Evolutionary conservation across 129 eudicot genomes (phyloP).

Genomic region (Escallonia rubra): DNA sequence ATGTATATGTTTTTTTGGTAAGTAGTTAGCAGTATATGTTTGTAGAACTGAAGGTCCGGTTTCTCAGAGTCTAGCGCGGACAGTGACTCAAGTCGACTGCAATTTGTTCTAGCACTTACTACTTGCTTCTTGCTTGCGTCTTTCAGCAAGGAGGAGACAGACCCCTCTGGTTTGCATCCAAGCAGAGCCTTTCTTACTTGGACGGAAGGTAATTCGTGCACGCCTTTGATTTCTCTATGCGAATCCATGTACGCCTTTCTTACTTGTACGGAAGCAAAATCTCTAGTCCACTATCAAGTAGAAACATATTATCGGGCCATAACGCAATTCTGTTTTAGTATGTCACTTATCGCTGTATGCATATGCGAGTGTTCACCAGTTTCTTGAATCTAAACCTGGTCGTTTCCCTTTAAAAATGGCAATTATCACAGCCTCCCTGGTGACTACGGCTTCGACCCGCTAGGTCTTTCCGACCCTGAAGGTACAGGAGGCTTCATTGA

Average conservation of each 20-base stretch:
- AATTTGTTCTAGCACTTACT: background rate
- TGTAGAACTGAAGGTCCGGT: background rate
- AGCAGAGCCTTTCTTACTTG: conserved; percentile 91
- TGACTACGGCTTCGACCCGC: conserved; percentile 95
- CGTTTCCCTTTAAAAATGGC: background rate
- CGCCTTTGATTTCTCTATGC: background rate
- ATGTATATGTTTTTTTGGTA: no score
- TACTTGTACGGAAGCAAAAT: no score
- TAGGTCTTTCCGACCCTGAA: conserved; percentile 97
- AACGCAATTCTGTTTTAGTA: no score
- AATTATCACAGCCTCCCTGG: conserved; percentile 77
- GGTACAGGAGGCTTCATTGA: conserved; percentile 97
- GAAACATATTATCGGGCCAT: no score
- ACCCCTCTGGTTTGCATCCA: conserved; percentile 91
- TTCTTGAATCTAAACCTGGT: background rate
- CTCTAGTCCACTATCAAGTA: no score
- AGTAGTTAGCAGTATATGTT: background rate
- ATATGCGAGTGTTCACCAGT: background rate
- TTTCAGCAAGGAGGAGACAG: conserved; percentile 92
- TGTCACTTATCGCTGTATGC: no score
- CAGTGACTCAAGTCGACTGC: background rate
- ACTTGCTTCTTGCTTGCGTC: conserved; percentile 6
- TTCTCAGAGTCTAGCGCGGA: background rate
- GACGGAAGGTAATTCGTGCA: conserved; percentile 73
- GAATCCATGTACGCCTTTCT: no score